Evolutionary conservation across 306 rosid species (phyloP).

Genomic region (Bauhinia variegata): DNA sequence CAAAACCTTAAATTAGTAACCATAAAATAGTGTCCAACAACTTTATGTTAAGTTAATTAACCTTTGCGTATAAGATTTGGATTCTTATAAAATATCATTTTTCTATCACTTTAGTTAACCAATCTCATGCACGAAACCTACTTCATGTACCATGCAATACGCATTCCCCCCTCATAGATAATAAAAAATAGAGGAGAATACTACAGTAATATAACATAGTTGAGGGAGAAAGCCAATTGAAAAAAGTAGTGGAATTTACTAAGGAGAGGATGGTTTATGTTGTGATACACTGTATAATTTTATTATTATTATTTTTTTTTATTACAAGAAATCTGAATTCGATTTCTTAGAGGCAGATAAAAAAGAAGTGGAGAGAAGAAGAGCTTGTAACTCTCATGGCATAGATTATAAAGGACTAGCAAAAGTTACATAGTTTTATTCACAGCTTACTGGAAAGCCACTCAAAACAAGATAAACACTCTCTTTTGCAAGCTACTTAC

Average conservation of each 20-base stretch:
- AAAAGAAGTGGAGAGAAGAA: constrained; percentile 18
- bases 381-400: constrained; percentile 28
- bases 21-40: constrained; percentile 8
- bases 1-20: neutral
- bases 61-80: constrained; percentile 36
- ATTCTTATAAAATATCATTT: constrained; percentile 30
- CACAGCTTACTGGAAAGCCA: constrained; percentile 51
- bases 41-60: constrained; percentile 16
- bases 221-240: too few species aligned
- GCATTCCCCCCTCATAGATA: neutral
- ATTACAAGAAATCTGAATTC: too few species aligned
- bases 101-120: constrained; percentile 20
- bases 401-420: constrained; percentile 8
- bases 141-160: constrained; percentile 44
- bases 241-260: too few species aligned
- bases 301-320: too few species aligned
- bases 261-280: too few species aligned
- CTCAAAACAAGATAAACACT: constrained; percentile 30
- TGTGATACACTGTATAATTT: too few species aligned
- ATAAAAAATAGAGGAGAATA: constrained; percentile 4
- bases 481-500: constrained; percentile 41
- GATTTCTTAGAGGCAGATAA: neutral
- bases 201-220: too few species aligned
- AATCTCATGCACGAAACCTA: constrained; percentile 50
- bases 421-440: constrained; percentile 53